phyloP scores from a whole-genome alignment of 1,284 basidiomycete species.

The Leccinum angustisporum region DNA sequence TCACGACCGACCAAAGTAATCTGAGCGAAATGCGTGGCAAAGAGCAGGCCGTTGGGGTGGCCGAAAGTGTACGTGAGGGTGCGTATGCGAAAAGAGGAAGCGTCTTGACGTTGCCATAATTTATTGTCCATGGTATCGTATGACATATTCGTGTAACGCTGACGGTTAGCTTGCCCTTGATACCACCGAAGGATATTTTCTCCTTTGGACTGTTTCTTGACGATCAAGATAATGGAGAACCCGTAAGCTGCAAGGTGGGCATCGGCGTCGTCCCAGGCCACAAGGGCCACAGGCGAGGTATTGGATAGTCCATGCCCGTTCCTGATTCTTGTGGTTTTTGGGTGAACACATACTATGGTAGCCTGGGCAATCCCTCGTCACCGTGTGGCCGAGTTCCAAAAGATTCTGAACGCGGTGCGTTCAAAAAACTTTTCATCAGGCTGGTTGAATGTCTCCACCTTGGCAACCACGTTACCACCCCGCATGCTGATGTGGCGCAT shows the following conservation, averaged over 20 bases:
- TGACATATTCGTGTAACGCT: constrained; percentile 98
- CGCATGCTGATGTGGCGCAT: constrained; percentile 73
- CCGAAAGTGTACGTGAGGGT: constrained; percentile 97
- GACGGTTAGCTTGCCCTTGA: constrained; percentile 98
- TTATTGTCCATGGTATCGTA: constrained; percentile 95
- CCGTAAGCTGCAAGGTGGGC: constrained; percentile 92
- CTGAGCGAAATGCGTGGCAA: constrained; percentile 98
- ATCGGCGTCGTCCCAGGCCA: constrained; percentile 97
- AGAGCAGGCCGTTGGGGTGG: constrained; percentile 92
- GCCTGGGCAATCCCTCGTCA: constrained; percentile 81
- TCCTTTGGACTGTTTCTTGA: constrained; percentile 95
- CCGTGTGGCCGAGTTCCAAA: too few relatives aligned
- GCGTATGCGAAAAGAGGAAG: constrained; percentile 87
- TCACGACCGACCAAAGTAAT: constrained; percentile 89
- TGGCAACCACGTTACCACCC: constrained; percentile 89
- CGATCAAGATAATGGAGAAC: constrained; percentile 98
- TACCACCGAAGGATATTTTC: constrained; percentile 98
- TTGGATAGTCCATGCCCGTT: constrained; percentile 99
- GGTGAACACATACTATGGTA: constrained; percentile 96
- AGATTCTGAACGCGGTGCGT: constrained; percentile 60
- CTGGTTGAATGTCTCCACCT: constrained; percentile 86
- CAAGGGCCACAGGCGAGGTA: constrained; percentile 87
- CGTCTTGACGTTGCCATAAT: constrained; percentile 85
- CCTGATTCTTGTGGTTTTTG: constrained; percentile 98
- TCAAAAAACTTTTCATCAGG: constrained; percentile 89